Conservation (phyloP, 176 grass and related monocot genomes). For the Phragmites australis region DNA sequence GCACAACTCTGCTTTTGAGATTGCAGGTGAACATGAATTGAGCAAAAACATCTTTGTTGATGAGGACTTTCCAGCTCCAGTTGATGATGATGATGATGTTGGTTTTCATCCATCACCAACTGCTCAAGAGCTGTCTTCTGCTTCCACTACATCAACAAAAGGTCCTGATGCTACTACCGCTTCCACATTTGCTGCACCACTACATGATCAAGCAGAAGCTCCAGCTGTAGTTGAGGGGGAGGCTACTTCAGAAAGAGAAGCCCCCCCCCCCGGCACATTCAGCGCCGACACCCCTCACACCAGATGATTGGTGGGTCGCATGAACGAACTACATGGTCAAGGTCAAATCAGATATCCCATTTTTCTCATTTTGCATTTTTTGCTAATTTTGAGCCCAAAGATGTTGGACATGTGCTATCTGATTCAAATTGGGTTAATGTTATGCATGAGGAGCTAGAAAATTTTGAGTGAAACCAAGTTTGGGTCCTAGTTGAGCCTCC, state of each 20-base stretch:
- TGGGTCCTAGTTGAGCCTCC: too few species aligned
- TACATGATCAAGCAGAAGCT: too few species aligned
- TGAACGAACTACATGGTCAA: background rate
- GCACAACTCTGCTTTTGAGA: background rate
- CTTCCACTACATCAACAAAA: background rate
- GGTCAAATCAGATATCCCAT: background rate
- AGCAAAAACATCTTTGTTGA: background rate
- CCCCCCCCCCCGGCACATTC: too few species aligned
- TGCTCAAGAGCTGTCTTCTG: background rate
- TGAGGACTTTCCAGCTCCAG: background rate
- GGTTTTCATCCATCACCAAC: too few species aligned
- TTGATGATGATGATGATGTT: background rate
- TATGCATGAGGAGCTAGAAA: too few species aligned
- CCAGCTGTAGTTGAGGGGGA: background rate
- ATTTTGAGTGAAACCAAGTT: too few species aligned
- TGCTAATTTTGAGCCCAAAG: too few species aligned
- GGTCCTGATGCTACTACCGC: too few species aligned
- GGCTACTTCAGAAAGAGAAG: background rate
- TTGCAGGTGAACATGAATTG: background rate
- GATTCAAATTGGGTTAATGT: too few species aligned
- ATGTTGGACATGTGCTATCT: too few species aligned
- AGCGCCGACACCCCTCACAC: background rate
- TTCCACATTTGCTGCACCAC: too few species aligned
- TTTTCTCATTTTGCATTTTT: background rate
- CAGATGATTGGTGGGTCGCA: background rate